These are phyloP conservation scores for Setaria italica DNA, from an alignment of 202 grass and related monocot species.

Conservation along the genomic window DNA sequence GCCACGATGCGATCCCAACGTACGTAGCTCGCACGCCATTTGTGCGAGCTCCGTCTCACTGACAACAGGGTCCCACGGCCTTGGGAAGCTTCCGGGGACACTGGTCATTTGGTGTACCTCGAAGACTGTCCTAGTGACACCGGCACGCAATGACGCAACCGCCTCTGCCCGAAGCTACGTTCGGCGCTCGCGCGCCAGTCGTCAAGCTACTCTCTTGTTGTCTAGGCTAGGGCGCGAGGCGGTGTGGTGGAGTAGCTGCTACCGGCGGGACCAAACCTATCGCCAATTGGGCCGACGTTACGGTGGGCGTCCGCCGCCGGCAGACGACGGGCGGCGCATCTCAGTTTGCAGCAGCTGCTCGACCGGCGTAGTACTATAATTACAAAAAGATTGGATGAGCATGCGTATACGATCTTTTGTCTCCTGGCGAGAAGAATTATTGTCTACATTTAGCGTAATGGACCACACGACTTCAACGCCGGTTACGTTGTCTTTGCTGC, in stretches of 20 bases:
- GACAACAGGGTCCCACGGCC: not conserved
- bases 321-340: not conserved
- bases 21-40: not conserved
- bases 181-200: too few species aligned
- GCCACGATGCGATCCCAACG: not conserved
- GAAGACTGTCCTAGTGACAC: not conserved
- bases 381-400: too few species aligned
- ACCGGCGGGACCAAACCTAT: not conserved
- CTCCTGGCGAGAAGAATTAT: not conserved
- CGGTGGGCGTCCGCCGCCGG: not conserved
- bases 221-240: too few species aligned
- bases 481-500: not conserved
- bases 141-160: too few species aligned
- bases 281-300: not conserved
- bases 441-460: not conserved
- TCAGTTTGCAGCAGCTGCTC: not conserved
- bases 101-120: not conserved
- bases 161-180: too few species aligned
- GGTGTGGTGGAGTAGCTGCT: not conserved
- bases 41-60: not conserved
- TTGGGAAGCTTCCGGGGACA: not conserved
- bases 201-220: not conserved
- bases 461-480: not conserved
- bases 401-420: not conserved
- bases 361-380: too few species aligned